Conservation (phyloP, 2,329 filamentous ascomycete genomes). For the Aspergillus terreus region DNA sequence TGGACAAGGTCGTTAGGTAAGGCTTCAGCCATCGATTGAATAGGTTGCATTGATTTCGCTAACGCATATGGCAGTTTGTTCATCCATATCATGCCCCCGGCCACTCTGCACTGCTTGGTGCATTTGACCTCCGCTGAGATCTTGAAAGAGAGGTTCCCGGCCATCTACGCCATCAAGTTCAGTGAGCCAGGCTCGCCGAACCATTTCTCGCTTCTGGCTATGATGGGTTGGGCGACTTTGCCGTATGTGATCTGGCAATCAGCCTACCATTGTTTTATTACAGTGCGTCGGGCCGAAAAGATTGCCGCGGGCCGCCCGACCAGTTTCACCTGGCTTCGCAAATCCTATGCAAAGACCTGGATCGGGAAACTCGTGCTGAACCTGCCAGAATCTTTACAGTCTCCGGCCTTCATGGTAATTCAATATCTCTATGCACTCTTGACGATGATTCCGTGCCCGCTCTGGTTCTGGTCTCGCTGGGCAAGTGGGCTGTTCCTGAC, state of each 20-base stretch:
- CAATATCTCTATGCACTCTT: constrained; percentile 87
- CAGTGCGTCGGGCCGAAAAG: constrained; percentile 87
- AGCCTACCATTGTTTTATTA: constrained; percentile 90
- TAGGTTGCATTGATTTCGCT: neutral
- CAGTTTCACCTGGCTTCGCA: constrained; percentile 94
- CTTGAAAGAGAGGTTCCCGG: constrained; percentile 72
- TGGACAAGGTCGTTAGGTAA: constrained; percentile 91
- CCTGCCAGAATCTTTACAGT: constrained; percentile 72
- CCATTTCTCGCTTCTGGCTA: constrained; percentile 74
- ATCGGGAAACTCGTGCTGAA: constrained; percentile 81
- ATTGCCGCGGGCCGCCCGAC: constrained; percentile 94
- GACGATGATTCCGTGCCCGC: constrained; percentile 89
- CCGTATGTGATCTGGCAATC: constrained; percentile 94
- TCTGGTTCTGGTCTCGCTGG: constrained; percentile 91
- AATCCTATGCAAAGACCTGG: constrained; percentile 84
- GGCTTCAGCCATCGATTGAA: constrained; percentile 7
- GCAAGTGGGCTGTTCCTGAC: constrained; percentile 74
- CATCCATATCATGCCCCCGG: constrained; percentile 98
- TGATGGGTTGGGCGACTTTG: constrained; percentile 91
- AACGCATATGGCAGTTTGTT: constrained; percentile 61
- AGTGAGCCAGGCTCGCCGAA: constrained; percentile 66
- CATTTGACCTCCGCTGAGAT: constrained; percentile 68
- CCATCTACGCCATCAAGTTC: constrained; percentile 75
- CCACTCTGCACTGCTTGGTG: constrained; percentile 85
- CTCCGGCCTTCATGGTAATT: constrained; percentile 91